Base-by-base conservation (phyloP, 176 grass and related monocot species). In the Puya raimondii region DNA sequence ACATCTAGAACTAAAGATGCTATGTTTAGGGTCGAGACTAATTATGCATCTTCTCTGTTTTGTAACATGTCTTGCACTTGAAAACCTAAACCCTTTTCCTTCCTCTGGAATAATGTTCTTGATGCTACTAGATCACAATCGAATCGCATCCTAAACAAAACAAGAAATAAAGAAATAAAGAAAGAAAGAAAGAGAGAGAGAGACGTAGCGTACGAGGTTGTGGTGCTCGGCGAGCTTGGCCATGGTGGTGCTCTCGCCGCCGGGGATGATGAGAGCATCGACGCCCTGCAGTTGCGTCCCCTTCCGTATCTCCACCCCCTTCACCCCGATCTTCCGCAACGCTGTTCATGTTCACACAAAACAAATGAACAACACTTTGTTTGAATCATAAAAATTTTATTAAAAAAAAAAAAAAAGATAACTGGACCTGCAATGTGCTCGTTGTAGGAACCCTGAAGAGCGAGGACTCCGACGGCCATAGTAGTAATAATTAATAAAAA, bases 191-290 rank as follows among this genome's bases (percentile, higher is more conserved):
- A 17, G 27, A 1, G 66, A 13, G 3, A 54, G 11, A 51, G 56
- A 18, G 52, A 61, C 64, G 74, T 13, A 3, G 26, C 74, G 29
- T 2, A 97, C 94, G 57, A 97, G 80, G 66, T 97, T 90, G 80
- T 93, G 89, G 80, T 80, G 90, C 67, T 85, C 66, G 25, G 94
- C 94, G 53, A 99, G 84, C 74, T 99, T 99, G 69, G 94, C 94
- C 94, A 99, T 99, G 84, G 94, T 90, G 75, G 94, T 99, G 86
- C 94, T 99, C 89, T 99, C 94, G 71, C 94, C 94, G 64, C 94
- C 94, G 47, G 94, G 94, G 58, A 97, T 93, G 82, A 97, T 97
- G 80, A 97, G 87, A 12, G 86, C 88, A 64, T 92, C 81, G 29
- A 97, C 22, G 68, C 65, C 65, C 29, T 51, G 13, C 22, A 97